Conservation (phyloP, 176 grass and related monocot genomes). For the Zea luxurians region DNA sequence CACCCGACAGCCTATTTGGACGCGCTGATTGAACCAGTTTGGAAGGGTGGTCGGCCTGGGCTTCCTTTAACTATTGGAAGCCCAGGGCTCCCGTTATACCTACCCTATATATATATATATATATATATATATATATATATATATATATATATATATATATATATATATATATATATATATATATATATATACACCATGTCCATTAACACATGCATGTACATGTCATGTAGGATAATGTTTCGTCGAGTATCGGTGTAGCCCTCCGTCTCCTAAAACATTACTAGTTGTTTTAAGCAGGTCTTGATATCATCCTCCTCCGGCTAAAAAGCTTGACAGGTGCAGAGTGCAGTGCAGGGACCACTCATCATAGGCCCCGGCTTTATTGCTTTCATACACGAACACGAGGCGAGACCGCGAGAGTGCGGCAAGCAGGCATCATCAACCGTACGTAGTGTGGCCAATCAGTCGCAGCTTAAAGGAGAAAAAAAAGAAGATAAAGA, state of each 20-base stretch:
- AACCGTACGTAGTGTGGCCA: not conserved
- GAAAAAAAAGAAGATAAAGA: constrained; percentile 13
- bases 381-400: constrained; percentile 1
- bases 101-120: no score
- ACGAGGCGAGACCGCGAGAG: not conserved
- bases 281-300: no score
- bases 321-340: constrained; percentile 1
- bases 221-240: not conserved
- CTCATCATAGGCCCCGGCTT: not conserved
- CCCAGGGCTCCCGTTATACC: no score
- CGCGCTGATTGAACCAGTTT: no score
- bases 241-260: not conserved
- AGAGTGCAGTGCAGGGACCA: not conserved
- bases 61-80: no score
- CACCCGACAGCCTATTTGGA: no score
- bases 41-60: no score
- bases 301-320: not conserved
- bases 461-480: constrained; percentile 20
- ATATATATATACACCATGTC: no score
- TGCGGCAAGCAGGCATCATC: constrained; percentile 9
- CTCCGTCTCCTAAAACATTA: no score
- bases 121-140: no score
- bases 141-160: no score
- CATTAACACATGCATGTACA: not conserved
- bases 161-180: no score